These are phyloP conservation scores for Ustilago lituana DNA, from an alignment of 1,284 basidiomycete genomes.

Conservation along the genomic window DNA sequence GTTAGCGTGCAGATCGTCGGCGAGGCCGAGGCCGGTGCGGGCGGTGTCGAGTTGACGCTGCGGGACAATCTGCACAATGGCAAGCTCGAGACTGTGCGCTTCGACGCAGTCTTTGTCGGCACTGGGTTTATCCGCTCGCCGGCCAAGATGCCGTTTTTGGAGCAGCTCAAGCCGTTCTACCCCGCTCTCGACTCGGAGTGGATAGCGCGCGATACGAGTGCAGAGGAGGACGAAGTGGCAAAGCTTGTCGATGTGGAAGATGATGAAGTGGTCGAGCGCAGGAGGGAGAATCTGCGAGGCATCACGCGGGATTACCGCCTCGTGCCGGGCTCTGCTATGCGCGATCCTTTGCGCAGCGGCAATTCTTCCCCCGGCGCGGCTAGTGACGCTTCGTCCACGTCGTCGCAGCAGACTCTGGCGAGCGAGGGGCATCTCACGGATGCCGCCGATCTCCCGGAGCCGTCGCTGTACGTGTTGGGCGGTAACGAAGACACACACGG, in stretches of 20 bases:
- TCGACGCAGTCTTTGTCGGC: constrained; percentile 64
- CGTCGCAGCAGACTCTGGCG: constrained; percentile 39
- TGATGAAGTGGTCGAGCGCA: constrained; percentile 51
- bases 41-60: constrained; percentile 33
- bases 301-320: constrained; percentile 65
- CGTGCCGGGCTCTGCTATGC: constrained; percentile 35
- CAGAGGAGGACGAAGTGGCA: constrained; percentile 50
- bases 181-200: constrained; percentile 52
- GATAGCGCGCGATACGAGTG: constrained; percentile 24
- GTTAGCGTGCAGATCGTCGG: constrained; percentile 25
- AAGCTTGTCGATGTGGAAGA: constrained; percentile 37
- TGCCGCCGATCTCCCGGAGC: constrained; percentile 11
- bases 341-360: constrained; percentile 16
- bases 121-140: constrained; percentile 61
- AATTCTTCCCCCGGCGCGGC: constrained; percentile 29
- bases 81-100: constrained; percentile 34
- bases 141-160: constrained; percentile 47
- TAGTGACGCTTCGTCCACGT: constrained; percentile 39
- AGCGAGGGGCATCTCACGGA: constrained; percentile 11
- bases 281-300: constrained; percentile 49
- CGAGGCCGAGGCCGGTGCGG: constrained; percentile 7
- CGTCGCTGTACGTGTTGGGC: constrained; percentile 60
- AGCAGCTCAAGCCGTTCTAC: constrained; percentile 49
- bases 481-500: constrained; percentile 66
- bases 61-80: constrained; percentile 36